Conservation (phyloP, 768 basidiomycete genomes). For the Pisolithus marmoratus region DNA sequence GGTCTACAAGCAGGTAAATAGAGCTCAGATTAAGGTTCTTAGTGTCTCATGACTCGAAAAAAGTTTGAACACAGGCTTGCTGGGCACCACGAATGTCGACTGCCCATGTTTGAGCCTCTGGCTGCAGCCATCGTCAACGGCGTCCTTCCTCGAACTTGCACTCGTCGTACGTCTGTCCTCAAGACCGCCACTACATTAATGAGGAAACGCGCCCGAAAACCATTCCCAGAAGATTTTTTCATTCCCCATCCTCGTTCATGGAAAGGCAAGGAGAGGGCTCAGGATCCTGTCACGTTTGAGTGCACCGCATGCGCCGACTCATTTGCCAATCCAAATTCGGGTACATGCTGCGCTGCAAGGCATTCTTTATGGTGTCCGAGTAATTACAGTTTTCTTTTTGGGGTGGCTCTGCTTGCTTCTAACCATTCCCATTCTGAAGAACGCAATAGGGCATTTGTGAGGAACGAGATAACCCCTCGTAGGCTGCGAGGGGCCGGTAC, state of each 20-base stretch:
- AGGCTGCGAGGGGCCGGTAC: conserved; percentile 13
- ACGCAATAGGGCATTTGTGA: conserved; percentile 32
- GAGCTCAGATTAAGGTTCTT: neutral
- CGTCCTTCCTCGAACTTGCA: conserved; percentile 30
- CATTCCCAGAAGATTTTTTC: conserved; percentile 46
- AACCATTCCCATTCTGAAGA: conserved; percentile 13
- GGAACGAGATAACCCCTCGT: conserved; percentile 29
- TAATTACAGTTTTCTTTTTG: conserved; percentile 12
- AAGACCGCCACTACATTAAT: conserved; percentile 25
- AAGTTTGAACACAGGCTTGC: conserved; percentile 4
- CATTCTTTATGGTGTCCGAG: conserved; percentile 44
- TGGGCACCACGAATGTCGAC: conserved; percentile 20
- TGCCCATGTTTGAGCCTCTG: conserved; percentile 62
- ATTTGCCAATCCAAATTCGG: conserved; percentile 19
- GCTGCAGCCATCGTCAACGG: conserved; percentile 48
- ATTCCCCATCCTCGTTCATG: conserved; percentile 45
- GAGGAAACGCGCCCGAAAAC: conserved; percentile 23
- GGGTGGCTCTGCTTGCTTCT: conserved; percentile 1
- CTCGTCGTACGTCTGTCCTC: conserved; percentile 21
- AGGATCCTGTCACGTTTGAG: conserved; percentile 21
- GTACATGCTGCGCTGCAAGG: conserved; percentile 42
- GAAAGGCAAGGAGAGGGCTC: conserved; percentile 51
- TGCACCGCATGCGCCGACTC: conserved; percentile 23
- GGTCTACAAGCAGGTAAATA: neutral
- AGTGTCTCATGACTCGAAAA: neutral